These are phyloP conservation scores for Porphyrellus cyaneotinctus DNA, from an alignment of 768 basidiomycete genomes.

Conservation along the genomic window DNA sequence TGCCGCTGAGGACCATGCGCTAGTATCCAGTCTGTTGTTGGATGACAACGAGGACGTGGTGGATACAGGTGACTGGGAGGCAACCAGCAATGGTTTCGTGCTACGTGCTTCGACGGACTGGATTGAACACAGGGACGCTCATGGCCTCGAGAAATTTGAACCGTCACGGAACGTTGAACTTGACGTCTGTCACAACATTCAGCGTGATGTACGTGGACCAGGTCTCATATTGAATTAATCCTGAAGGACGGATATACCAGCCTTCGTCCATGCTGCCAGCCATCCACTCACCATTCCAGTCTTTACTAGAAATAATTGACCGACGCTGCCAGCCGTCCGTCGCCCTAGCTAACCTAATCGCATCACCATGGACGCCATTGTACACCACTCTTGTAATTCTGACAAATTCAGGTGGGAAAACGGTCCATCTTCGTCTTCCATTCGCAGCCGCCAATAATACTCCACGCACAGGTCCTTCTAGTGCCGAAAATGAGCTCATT, in stretches of 20 bases:
- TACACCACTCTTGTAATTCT: constrained; percentile 59
- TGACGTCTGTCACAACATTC: constrained; percentile 42
- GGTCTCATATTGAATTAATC: background rate
- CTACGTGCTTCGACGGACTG: constrained; percentile 66
- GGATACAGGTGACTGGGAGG: constrained; percentile 58
- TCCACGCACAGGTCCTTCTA: constrained; percentile 23
- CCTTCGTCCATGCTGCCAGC: constrained; percentile 36
- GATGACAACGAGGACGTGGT: constrained; percentile 68
- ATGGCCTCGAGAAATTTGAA: constrained; percentile 64
- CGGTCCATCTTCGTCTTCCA: background rate
- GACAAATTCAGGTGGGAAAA: constrained; percentile 42
- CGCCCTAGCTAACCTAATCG: constrained; percentile 48
- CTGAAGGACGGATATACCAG: constrained; percentile 17
- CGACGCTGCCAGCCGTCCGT: constrained; percentile 50
- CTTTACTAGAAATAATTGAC: constrained; percentile 50
- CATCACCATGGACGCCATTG: constrained; percentile 54
- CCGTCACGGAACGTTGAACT: constrained; percentile 64
- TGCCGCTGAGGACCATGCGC: constrained; percentile 29
- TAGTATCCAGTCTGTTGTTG: constrained; percentile 47
- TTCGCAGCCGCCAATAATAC: constrained; percentile 2
- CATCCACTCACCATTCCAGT: constrained; percentile 55
- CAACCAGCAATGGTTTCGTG: constrained; percentile 39
- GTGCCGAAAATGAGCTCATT: constrained; percentile 43
- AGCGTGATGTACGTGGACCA: constrained; percentile 41
- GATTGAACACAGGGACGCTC: constrained; percentile 60